These are phyloP conservation scores for Colletotrichum sp. DNA, from an alignment of 2,329 filamentous ascomycete species.

Conservation along the genomic window DNA sequence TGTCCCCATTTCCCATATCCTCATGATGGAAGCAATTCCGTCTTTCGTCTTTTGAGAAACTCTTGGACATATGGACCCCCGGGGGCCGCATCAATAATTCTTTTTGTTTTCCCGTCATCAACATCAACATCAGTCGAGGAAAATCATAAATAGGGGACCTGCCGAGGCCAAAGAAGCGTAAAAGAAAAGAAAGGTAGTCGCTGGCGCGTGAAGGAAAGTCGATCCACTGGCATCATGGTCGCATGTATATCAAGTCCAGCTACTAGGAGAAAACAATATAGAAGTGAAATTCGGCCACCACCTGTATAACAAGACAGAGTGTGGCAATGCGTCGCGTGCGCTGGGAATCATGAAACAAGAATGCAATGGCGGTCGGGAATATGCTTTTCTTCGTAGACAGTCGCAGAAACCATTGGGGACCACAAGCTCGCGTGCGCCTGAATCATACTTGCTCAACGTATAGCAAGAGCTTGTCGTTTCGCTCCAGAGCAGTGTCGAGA, in stretches of 20 bases:
- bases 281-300: slow-evolving; percentile 6
- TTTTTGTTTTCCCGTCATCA: slow-evolving; percentile 15
- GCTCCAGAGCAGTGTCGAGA: slow-evolving; percentile 77
- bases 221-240: slow-evolving; percentile 18
- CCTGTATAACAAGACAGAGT: slow-evolving; percentile 5
- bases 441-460: slow-evolving; percentile 64
- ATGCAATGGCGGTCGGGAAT: slow-evolving; percentile 13
- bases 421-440: not conserved
- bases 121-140: slow-evolving; percentile 6
- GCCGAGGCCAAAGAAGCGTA: slow-evolving; percentile 1
- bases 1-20: slow-evolving; percentile 4
- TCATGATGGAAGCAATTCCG: slow-evolving; percentile 16
- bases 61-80: slow-evolving; percentile 6
- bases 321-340: slow-evolving; percentile 16
- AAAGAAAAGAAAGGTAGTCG: slow-evolving; percentile 1
- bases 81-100: slow-evolving; percentile 14
- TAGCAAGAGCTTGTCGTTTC: slow-evolving; percentile 87
- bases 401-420: not conserved
- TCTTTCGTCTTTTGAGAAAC: slow-evolving; percentile 17
- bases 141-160: slow-evolving; percentile 5
- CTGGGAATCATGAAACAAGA: slow-evolving; percentile 23
- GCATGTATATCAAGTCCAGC: slow-evolving; percentile 18
- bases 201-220: slow-evolving; percentile 8
- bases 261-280: slow-evolving; percentile 19
- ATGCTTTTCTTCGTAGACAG: slow-evolving; percentile 4